Base-by-base conservation (phyloP, 108 stramenopile genomes). In the Skeletonema costatum region DNA sequence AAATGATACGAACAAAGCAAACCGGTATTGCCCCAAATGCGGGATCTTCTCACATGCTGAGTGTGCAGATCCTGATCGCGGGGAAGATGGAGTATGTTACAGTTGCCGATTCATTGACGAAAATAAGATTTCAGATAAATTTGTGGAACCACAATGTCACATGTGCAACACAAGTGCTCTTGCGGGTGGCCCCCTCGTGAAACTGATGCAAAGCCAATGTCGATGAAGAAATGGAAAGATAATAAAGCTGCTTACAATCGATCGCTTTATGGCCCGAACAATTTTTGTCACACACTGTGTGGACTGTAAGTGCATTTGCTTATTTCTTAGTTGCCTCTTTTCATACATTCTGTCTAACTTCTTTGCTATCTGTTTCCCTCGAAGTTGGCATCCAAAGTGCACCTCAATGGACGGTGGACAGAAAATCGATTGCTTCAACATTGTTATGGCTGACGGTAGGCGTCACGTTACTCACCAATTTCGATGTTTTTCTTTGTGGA, bases 401-500 rank as follows among this genome's bases (percentile, higher is more conserved):
- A 13, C 5, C 3, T 42, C 73, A 46, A 13, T 81, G 19, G 42
- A 39, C 14, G 33, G 66, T 17, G 65, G 78, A 5, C 66, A 48
- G 13, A 39, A 46, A 39, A 69, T 86, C 19, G 68, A 91, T 78
- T 88, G 81, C 63, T 81, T 85, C 11, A 78, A 92, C 67, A 84
- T 90, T 29, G 74, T 92, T 33, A 89, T 92, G 89, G 44, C 85
- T 7, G 75, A 91, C 66, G 94, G 94, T 3, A 82, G 32, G 39
- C 69, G 71, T n/a, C 83, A 86, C 70, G 63, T 94, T 41, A 53
- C 44, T 50, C 76, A 68, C 12, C 78, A 85, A 50, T 66, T 60
- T 36, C 71, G 66, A 39, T 96, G 95, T 70, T 68, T 66, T 51
- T n/a, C 73, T 96, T 10, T 96, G 95, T 71, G 90, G 95, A 29